Evolutionary conservation across 164 flowering plant species (phyloP), one percentile per base, ranked within the genome.

Genomic region (Saururus chinensis): DNA sequence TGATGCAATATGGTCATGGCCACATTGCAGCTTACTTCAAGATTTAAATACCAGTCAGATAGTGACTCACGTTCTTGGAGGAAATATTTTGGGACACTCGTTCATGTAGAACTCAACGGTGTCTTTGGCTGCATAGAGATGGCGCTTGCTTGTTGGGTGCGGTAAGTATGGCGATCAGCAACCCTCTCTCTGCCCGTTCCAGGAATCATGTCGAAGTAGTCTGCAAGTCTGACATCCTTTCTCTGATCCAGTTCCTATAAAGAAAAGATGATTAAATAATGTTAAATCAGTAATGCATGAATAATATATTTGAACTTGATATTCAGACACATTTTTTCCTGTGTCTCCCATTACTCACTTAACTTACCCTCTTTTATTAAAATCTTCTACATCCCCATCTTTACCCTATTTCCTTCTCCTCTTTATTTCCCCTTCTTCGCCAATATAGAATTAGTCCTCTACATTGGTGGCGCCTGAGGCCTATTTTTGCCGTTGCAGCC

Each of bases 171-270:
- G 68, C 49, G 0, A 56, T n/a, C 24, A 65, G 23, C 4, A 65
- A 61, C 26, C 68, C 68, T 2, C 62, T n/a, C 68, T 5, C 60
- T 64, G 42, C 60, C 42, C n/a, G 67, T 64, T 42, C 67, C 67
- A 0, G 60, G 60, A n/a, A 64, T 30, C 53, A 64, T 25, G 25
- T 64, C 61, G 45, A 64, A 64, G 49, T 64, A 64, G 53, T 64
- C 60, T 0, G 67, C 53, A 45, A 64, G 56, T 57, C 67, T 42
- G 8, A 53, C 67, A 56, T 64, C 41, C 19, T 56, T 19, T 30
- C 37, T 30, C n/a, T 60, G 54, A 12, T 64, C 67, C 9, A 64
- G 54, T 20, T 56, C 53, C 60, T 64, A 41, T 22, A 45, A 21
- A 22, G 16, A n/a, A 16, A 26, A 26, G 17, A 9, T 21, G 20